Conservation (phyloP, 441 rosid species). For the Adansonia madagascariensis region DNA sequence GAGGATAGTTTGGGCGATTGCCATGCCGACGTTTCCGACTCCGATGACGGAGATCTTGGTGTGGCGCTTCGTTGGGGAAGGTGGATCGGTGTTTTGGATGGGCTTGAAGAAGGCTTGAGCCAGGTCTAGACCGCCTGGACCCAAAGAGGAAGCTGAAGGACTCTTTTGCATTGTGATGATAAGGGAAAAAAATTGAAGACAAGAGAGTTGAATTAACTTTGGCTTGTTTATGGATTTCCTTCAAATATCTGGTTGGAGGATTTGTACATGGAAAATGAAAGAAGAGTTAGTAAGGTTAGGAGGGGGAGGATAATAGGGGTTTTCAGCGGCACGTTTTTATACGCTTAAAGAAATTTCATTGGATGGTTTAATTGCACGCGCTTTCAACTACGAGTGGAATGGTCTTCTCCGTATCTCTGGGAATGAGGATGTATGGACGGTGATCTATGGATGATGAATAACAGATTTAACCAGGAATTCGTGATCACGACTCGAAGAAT, state of each 20-base stretch:
- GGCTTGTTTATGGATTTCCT: neutral
- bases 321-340: neutral
- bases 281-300: neutral
- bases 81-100: conserved; percentile 49
- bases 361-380: neutral
- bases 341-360: neutral
- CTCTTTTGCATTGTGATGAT: conserved; percentile 52
- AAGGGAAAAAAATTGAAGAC: neutral
- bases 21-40: conserved; percentile 94
- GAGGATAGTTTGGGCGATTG: conserved; percentile 79
- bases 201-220: neutral
- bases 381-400: neutral
- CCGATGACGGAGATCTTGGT: conserved; percentile 85
- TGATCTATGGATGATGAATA: neutral
- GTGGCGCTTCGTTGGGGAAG: conserved; percentile 61
- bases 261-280: conserved; percentile 3
- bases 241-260: neutral
- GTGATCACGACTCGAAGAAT: neutral
- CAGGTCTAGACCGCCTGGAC: conserved; percentile 71
- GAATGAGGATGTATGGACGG: neutral
- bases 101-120: conserved; percentile 68
- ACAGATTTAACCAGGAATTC: neutral
- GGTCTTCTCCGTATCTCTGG: neutral
- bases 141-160: conserved; percentile 56
- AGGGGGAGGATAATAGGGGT: neutral